These are phyloP conservation scores for Cryptococcus sp. DNA, from an alignment of 1,284 basidiomycete species.

Conservation along the genomic window DNA sequence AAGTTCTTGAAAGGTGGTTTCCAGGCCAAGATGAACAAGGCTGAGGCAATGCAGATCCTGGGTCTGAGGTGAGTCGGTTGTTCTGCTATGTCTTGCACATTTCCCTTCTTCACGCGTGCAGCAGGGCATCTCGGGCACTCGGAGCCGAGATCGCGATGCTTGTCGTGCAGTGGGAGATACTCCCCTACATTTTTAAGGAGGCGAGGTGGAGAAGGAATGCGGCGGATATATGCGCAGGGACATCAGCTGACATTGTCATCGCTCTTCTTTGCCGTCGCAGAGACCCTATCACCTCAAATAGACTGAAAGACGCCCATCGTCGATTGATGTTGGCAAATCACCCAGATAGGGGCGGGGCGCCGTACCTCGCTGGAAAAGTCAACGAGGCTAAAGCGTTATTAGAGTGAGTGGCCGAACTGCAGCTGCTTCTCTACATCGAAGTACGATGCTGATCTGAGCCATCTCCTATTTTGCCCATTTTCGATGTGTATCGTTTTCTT, in stretches of 20 bases:
- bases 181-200: no score
- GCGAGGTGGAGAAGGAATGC: no score
- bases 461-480: neutral
- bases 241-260: no score
- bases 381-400: slow-evolving; percentile 88
- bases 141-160: no score
- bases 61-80: slow-evolving; percentile 75
- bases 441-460: neutral
- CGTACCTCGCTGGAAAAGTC: slow-evolving; percentile 96
- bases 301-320: slow-evolving; percentile 86
- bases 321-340: slow-evolving; percentile 94
- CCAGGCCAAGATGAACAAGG: slow-evolving; percentile 92
- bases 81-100: no score
- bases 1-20: slow-evolving; percentile 94
- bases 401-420: slow-evolving; percentile 55
- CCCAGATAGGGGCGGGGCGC: slow-evolving; percentile 92
- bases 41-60: slow-evolving; percentile 86
- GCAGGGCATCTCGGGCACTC: no score
- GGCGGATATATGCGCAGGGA: no score
- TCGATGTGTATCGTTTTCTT: neutral
- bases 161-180: no score
- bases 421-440: neutral
- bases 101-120: no score
- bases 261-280: slow-evolving; percentile 54
- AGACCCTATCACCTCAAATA: slow-evolving; percentile 70